Conservation (phyloP, 345 rosid species). For the Jatropha curcas region DNA sequence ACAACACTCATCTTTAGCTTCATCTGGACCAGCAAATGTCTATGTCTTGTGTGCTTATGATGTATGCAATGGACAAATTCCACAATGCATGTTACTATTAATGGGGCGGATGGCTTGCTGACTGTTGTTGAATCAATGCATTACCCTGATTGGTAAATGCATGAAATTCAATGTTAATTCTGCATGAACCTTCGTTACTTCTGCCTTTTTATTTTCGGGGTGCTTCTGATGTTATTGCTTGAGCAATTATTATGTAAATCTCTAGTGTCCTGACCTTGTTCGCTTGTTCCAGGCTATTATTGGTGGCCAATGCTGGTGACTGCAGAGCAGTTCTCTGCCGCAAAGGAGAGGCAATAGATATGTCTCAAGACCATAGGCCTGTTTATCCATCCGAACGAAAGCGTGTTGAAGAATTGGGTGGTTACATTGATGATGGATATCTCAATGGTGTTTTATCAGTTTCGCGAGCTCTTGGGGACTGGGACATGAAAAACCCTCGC, state of each 20-base stretch:
- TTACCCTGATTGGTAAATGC: not conserved
- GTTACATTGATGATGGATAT: constrained; percentile 66
- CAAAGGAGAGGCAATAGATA: constrained; percentile 44
- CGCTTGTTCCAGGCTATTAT: constrained; percentile 47
- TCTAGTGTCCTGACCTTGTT: not conserved
- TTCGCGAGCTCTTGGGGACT: constrained; percentile 84
- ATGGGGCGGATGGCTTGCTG: not conserved
- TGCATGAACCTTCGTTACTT: not conserved
- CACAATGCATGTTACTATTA: not conserved
- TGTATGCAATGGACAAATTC: not conserved
- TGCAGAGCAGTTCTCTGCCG: constrained; percentile 52
- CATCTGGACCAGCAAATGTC: not conserved
- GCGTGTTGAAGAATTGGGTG: constrained; percentile 46
- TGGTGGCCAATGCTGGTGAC: constrained; percentile 62
- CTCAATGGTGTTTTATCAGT: constrained; percentile 75
- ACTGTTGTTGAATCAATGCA: not conserved
- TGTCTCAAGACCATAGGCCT: constrained; percentile 53
- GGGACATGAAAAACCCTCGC: constrained; percentile 75
- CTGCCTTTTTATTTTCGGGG: not conserved
- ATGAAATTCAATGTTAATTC: not conserved
- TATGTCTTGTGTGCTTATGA: not conserved
- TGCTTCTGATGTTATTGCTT: not conserved
- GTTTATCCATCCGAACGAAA: constrained; percentile 34
- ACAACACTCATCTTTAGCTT: not conserved
- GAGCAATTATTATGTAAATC: not conserved